These are phyloP conservation scores for Xylariaceae sp. DNA, from an alignment of 2,329 filamentous ascomycete species.

Conservation along the genomic window DNA sequence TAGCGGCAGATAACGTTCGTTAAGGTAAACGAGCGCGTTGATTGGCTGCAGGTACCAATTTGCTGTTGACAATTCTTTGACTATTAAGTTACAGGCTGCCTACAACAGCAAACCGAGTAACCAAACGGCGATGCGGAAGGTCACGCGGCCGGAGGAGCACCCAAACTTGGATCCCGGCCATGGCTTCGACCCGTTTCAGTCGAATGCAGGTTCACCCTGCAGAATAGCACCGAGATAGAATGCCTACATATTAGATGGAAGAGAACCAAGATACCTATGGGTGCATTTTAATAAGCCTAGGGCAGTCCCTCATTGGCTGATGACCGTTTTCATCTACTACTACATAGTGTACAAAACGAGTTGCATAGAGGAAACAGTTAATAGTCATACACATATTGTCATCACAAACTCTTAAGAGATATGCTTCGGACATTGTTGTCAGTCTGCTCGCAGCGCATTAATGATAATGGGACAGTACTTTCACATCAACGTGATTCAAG, in stretches of 20 bases:
- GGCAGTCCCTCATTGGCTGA: constrained; percentile 11
- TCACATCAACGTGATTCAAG: neutral
- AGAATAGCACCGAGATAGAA: constrained; percentile 30
- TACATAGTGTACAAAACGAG: constrained; percentile 1
- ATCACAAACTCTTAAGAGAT: too few relatives aligned
- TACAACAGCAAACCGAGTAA: constrained; percentile 3
- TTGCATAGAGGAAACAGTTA: constrained; percentile 1
- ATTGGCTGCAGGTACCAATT: constrained; percentile 22
- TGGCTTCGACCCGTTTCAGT: constrained; percentile 18
- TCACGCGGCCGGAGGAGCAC: constrained; percentile 30
- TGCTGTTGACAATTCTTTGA: constrained; percentile 29
- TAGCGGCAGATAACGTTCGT: constrained; percentile 22
- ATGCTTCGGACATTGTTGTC: too few relatives aligned
- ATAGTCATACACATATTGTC: neutral
- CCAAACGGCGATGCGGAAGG: constrained; percentile 23
- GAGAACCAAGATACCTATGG: constrained; percentile 4
- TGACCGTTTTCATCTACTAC: neutral
- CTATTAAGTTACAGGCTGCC: constrained; percentile 12
- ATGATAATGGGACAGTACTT: too few relatives aligned
- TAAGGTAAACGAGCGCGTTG: constrained; percentile 6
- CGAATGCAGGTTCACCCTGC: constrained; percentile 26
- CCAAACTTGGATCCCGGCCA: constrained; percentile 16
- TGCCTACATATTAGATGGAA: too few relatives aligned
- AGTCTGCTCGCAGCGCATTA: too few relatives aligned
- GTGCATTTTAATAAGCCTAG: constrained; percentile 9